Evolutionary conservation across 106 monocot species (phyloP).

Genomic region (Cymbidium sinense): DNA sequence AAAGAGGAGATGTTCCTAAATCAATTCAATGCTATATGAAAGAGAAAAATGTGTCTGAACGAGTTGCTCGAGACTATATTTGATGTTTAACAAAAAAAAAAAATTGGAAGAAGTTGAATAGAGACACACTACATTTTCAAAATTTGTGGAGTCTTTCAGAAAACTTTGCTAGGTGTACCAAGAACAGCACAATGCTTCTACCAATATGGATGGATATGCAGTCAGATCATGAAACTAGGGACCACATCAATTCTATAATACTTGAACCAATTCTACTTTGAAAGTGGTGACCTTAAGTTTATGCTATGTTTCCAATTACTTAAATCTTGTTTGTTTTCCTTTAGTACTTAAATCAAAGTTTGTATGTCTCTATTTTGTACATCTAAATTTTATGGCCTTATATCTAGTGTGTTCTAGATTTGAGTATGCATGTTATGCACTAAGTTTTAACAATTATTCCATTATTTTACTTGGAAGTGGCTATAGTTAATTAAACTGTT

Average conservation of each 20-base stretch:
- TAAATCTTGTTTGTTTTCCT: too few relatives aligned
- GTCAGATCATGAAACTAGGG: neutral
- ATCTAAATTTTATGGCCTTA: too few relatives aligned
- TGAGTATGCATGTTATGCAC: too few relatives aligned
- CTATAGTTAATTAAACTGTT: too few relatives aligned
- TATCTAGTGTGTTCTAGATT: too few relatives aligned
- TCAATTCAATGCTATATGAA: constrained; percentile 31
- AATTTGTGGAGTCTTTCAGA: neutral
- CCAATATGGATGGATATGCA: constrained; percentile 1
- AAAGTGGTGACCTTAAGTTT: neutral
- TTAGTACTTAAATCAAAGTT: too few relatives aligned
- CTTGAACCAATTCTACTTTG: constrained; percentile 6
- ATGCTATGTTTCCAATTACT: too few relatives aligned
- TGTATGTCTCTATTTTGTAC: too few relatives aligned
- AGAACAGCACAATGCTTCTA: constrained; percentile 9
- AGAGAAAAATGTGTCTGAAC: constrained; percentile 17
- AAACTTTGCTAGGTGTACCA: neutral
- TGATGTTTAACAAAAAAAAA: constrained; percentile 3
- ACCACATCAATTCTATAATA: neutral
- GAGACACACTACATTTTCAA: neutral
- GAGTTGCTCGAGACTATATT: constrained; percentile 2
- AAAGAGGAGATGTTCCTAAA: constrained; percentile 12
- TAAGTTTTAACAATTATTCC: too few relatives aligned
- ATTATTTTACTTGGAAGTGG: too few relatives aligned
- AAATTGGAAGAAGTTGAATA: constrained; percentile 6